These are phyloP conservation scores for Cadophora luteo-olivacea DNA, from an alignment of 2,329 filamentous ascomycete genomes.

Conservation along the genomic window DNA sequence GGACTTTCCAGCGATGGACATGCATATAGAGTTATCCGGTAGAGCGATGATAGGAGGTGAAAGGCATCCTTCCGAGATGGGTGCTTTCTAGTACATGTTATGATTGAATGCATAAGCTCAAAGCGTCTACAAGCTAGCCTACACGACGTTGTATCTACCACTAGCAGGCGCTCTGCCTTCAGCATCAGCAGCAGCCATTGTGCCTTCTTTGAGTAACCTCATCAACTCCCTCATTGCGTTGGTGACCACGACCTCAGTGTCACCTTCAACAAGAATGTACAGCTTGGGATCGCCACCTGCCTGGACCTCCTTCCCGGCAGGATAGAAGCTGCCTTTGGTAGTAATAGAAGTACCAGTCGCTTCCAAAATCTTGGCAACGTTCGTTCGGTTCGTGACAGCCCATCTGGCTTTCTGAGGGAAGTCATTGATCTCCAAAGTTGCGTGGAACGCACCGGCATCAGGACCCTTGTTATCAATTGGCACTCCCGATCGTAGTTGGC, in stretches of 20 bases:
- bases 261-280: constrained; percentile 96
- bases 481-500: constrained; percentile 87
- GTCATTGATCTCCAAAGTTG: constrained; percentile 98
- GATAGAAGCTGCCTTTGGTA: constrained; percentile 92
- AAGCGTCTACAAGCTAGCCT: constrained; percentile 37
- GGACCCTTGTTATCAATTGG: constrained; percentile 98
- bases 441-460: constrained; percentile 95
- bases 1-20: neutral
- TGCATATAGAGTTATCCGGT: neutral
- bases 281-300: constrained; percentile 85
- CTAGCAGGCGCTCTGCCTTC: constrained; percentile 79
- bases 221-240: constrained; percentile 91
- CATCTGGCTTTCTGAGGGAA: constrained; percentile 98
- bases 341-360: constrained; percentile 95
- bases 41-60: neutral
- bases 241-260: constrained; percentile 91
- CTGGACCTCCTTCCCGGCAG: constrained; percentile 79
- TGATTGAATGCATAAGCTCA: constrained; percentile 3
- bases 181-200: constrained; percentile 86
- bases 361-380: constrained; percentile 97
- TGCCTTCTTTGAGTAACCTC: constrained; percentile 86
- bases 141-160: constrained; percentile 87
- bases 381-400: constrained; percentile 98
- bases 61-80: neutral
- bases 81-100: constrained; percentile 15